Percentiles rank a stretch among this genome's conserved stretches.
phyloP scores from a whole-genome alignment of 2,329 filamentous ascomycete species.

The Ambrosiella beaveri region DNA sequence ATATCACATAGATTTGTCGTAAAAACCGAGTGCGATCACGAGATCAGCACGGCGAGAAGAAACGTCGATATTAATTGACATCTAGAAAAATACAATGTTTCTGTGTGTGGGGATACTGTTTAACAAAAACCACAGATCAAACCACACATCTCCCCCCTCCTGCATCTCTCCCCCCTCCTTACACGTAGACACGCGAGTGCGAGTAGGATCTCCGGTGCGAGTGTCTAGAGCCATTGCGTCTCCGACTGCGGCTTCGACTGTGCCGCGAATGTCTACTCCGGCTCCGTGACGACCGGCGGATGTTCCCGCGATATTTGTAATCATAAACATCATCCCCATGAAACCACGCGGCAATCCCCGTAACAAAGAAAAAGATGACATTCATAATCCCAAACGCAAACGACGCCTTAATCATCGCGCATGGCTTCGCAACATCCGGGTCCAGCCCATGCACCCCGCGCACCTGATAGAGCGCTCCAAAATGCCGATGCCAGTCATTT shows the following conservation, averaged over 20 bases:
- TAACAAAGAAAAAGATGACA: conserved; percentile 61
- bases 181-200: conserved; percentile 35
- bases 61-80: too few relatives aligned
- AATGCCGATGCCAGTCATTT: conserved; percentile 32
- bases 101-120: not conserved
- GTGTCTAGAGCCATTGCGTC: conserved; percentile 26
- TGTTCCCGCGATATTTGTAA: conserved; percentile 27
- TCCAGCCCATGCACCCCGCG: conserved; percentile 30
- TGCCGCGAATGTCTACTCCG: conserved; percentile 21
- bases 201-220: conserved; percentile 28
- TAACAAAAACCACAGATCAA: not conserved
- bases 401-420: conserved; percentile 78
- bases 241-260: conserved; percentile 22
- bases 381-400: conserved; percentile 90
- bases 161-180: conserved; percentile 13
- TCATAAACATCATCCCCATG: conserved; percentile 30
- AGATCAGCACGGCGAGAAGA: too few relatives aligned
- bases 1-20: too few relatives aligned
- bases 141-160: not conserved
- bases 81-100: too few relatives aligned
- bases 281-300: conserved; percentile 24
- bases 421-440: conserved; percentile 52
- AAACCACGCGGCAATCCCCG: conserved; percentile 49
- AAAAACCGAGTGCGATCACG: too few relatives aligned
- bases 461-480: conserved; percentile 45